Evolutionary conservation across 371 early-diverging fungal genomes (phyloP).

Genomic region (Mucor ambiguus): DNA sequence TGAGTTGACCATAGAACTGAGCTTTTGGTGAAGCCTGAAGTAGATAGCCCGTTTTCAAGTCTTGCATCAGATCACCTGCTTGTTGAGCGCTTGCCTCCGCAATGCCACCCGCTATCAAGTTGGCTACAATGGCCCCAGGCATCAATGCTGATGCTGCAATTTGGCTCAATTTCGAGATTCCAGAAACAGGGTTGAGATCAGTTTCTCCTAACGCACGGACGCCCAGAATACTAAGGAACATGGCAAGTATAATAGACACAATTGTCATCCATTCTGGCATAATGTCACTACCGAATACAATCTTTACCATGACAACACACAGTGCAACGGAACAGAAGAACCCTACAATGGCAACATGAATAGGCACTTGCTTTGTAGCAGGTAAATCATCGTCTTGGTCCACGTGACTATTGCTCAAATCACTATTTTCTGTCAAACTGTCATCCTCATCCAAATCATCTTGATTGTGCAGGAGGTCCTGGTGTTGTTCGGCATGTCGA

Average conservation of each 20-base stretch:
- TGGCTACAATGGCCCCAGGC: conserved; percentile 61
- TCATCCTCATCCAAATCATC: conserved; percentile 7
- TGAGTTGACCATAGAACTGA: conserved; percentile 52
- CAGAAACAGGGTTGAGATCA: conserved; percentile 55
- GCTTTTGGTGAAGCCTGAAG: conserved; percentile 51
- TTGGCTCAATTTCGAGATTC: conserved; percentile 55
- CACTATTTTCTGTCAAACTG: conserved; percentile 16
- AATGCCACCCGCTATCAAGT: conserved; percentile 53
- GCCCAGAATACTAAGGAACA: conserved; percentile 61
- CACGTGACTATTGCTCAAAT: background rate
- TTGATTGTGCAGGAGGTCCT: background rate
- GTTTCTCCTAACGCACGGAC: conserved; percentile 59
- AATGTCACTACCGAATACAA: conserved; percentile 52
- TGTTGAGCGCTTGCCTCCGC: conserved; percentile 51
- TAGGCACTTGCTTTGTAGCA: conserved; percentile 52
- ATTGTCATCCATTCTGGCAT: conserved; percentile 56
- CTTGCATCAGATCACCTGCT: conserved; percentile 57
- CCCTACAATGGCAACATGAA: conserved; percentile 62
- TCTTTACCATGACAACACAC: conserved; percentile 58
- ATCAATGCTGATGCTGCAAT: conserved; percentile 50
- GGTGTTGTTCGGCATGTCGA: background rate
- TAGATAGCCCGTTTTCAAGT: conserved; percentile 57
- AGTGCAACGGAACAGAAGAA: conserved; percentile 55
- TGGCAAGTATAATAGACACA: conserved; percentile 59
- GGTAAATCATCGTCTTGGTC: conserved; percentile 39